phyloP scores from a whole-genome alignment of 2,329 filamentous ascomycete species.

The Phaeomoniella chlamydospora region DNA sequence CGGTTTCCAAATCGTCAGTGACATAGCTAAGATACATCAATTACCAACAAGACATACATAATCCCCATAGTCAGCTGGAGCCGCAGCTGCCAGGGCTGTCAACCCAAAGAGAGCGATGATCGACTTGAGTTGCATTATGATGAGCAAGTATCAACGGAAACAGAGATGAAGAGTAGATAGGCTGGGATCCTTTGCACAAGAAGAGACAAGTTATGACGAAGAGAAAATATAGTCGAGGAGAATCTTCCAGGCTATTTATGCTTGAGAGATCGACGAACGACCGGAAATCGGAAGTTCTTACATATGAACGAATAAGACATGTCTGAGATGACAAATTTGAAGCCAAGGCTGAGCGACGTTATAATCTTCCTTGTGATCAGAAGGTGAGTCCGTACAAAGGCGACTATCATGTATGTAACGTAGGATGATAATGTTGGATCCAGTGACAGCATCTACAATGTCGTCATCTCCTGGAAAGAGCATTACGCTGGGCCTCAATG shows the following conservation, averaged over 20 bases:
- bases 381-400: too few relatives aligned
- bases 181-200: not conserved
- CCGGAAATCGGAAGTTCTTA: not conserved
- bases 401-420: too few relatives aligned
- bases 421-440: too few relatives aligned
- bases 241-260: not conserved
- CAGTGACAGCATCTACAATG: too few relatives aligned
- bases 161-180: not conserved
- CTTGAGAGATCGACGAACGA: too few relatives aligned
- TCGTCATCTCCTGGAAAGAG: too few relatives aligned
- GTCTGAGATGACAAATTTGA: not conserved
- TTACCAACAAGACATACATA: not conserved
- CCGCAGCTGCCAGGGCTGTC: not conserved
- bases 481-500: too few relatives aligned
- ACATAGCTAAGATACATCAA: too few relatives aligned
- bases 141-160: not conserved
- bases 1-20: not conserved
- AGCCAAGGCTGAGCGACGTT: too few relatives aligned
- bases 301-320: not conserved
- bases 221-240: not conserved
- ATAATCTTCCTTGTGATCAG: too few relatives aligned
- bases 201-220: not conserved
- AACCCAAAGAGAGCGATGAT: not conserved
- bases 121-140: not conserved
- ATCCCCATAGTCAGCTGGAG: not conserved